Evolutionary conservation across 2,329 filamentous ascomycete species (phyloP).

Genomic region (Dactylellina drechsleri): DNA sequence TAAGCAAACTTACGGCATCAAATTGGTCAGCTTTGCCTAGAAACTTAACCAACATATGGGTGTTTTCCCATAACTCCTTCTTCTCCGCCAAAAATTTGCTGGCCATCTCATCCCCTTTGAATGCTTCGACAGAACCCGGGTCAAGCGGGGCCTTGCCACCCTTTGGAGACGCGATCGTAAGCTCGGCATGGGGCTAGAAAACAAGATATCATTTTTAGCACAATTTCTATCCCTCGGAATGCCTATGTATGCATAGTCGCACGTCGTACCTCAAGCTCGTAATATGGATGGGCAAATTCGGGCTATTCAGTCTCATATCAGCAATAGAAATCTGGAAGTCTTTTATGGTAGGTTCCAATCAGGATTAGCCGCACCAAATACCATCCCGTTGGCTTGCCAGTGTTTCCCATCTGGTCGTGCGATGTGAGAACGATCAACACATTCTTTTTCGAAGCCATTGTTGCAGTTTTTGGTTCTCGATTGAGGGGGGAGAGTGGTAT

Average conservation of each 20-base stretch:
- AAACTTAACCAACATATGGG: slow-evolving; percentile 69
- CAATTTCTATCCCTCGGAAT: not conserved
- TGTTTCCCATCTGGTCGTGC: slow-evolving; percentile 66
- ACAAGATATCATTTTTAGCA: not conserved
- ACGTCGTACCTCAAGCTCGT: slow-evolving; percentile 62
- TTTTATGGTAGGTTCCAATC: not conserved
- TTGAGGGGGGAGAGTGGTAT: no score
- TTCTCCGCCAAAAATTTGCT: slow-evolving; percentile 69
- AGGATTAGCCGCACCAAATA: slow-evolving; percentile 68
- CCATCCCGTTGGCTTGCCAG: slow-evolving; percentile 73
- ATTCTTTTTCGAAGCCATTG: slow-evolving; percentile 62
- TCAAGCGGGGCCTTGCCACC: slow-evolving; percentile 73
- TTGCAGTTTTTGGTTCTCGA: slow-evolving; percentile 4
- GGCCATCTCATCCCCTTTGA: slow-evolving; percentile 67
- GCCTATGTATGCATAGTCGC: not conserved
- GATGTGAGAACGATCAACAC: slow-evolving; percentile 78
- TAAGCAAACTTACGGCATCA: slow-evolving; percentile 64
- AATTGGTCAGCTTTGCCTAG: slow-evolving; percentile 70
- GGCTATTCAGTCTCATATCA: slow-evolving; percentile 59
- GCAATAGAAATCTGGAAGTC: not conserved
- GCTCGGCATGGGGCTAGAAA: slow-evolving; percentile 64
- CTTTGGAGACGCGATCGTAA: slow-evolving; percentile 71
- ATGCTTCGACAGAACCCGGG: slow-evolving; percentile 68
- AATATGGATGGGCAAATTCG: slow-evolving; percentile 74
- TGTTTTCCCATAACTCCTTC: slow-evolving; percentile 72